Base-by-base conservation (phyloP, 2,329 filamentous ascomycete species). In the Claviceps cyperi region DNA sequence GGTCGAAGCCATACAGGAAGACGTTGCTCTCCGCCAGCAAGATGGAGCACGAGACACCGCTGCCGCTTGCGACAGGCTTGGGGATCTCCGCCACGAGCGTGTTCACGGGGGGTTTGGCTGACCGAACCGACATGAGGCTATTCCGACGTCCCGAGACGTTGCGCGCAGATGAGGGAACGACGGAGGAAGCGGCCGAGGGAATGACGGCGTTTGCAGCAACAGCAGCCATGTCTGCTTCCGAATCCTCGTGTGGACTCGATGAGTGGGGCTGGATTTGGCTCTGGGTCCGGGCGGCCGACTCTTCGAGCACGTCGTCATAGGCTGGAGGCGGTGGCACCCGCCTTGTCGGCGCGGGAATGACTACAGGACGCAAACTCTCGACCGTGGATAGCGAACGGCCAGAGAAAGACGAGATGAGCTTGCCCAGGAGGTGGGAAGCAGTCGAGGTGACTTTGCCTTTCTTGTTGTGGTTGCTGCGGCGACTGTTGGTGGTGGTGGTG, bases 51-150 rank as follows among this genome's bases (percentile, higher is more conserved):
- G 75, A 76, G 21, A 92, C 75, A 43, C 86, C 86, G 63, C 84
- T 87, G 46, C 83, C 86, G 15, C 82, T 80, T 13, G 84, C 85
- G n/a, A 91, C 72, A 1, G 87, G 86, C 66, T 89, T 87, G n/a
- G 73, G 70, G 1, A 79, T 58, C 55, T 79, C 76, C 35, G 72
- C 69, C n/a, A 78, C 71, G 13, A 66, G 61, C 3, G 75, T 74
- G 53, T 66, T 75, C 54, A 76, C 64, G 36, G 70, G 66, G 50
- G 65, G 70, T 60, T 80, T 80, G 47, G 69, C 66, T 4, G 70
- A 71, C 37, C 73, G 72, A 17, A 69, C 68, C 15, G 74, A 74
- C 56, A 76, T 70, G 51, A 77, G 60, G 57, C 73, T 76, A 59
- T 70, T 73, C 51, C 75, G 67, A 52, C 70, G 68, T 37, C 63